Evolutionary conservation across 2,329 filamentous ascomycete genomes (phyloP), one percentile per base, ranked within the genome.

Genomic region (Dactylellina sp.): DNA sequence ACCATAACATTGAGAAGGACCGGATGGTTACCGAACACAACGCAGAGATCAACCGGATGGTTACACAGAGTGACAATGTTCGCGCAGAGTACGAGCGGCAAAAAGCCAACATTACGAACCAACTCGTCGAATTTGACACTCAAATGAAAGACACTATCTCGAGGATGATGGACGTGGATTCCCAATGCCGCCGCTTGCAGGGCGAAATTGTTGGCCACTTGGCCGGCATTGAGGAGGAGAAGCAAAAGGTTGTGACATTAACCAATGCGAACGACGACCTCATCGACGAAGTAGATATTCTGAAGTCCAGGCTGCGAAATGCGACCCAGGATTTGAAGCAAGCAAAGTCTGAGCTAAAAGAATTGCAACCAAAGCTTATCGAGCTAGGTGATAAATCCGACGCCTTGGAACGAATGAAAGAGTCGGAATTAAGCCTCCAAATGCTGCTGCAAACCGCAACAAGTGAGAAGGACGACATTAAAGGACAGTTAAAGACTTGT

Each of bases 401-500:
- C n/a, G n/a, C n/a, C n/a, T n/a, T n/a, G n/a, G n/a, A n/a, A n/a
- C n/a, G n/a, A n/a, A n/a, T n/a, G n/a, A 16, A 59, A 57, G 22
- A 59, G 16, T 20, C 35, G 18, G 37, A 32, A 65, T n/a, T 46
- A 65, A 16, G 32, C 2, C 25, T 72, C n/a, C 28, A 72, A 7
- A 56, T 44, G 20, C 32, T 47, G 18, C 25, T 65, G 37, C 35
- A 49, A 20, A 56, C 47, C 11, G 53, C 60, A 18, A 65, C 50
- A 7, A 47, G 56, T 0, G 68, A 72, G 47, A 72, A 72, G 28
- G 55, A 72, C 14, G 49, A 22, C 14, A 14, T 65, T 46, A 59
- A 61, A 18, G 55, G 56, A 1, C 49, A 47, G 40, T 9, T 60
- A 1, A 60, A 61, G 37, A n/a, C 18, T 9, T 40, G 44, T 1